Percentiles rank a stretch among this genome's conserved stretches.
phyloP scores from a whole-genome alignment of 345 rosid species.

The Camelina hispida region DNA sequence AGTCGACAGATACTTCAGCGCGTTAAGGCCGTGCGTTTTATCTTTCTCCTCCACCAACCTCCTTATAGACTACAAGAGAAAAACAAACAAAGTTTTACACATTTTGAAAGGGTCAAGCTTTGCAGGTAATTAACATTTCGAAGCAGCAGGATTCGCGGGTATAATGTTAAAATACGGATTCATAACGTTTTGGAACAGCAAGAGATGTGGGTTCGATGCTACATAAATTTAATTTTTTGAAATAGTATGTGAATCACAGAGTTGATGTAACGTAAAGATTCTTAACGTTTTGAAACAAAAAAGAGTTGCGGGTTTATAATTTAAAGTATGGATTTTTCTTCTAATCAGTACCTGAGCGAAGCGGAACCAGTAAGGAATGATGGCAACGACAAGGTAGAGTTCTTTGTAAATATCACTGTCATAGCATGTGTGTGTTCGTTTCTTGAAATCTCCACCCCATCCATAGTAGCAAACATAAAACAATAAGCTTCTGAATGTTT shows the following conservation, averaged over 20 bases:
- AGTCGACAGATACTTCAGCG: slow-evolving; percentile 63
- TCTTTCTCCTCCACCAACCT: slow-evolving; percentile 67
- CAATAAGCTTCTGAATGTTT: slow-evolving; percentile 59
- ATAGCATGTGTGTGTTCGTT: slow-evolving; percentile 56
- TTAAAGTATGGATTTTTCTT: not conserved
- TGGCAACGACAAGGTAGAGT: slow-evolving; percentile 57
- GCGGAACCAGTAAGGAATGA: slow-evolving; percentile 77
- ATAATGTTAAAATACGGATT: no score
- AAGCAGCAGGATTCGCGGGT: not conserved
- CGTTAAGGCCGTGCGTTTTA: slow-evolving; percentile 50
- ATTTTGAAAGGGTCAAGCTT: not conserved
- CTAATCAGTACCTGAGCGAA: slow-evolving; percentile 59
- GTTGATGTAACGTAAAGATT: not conserved
- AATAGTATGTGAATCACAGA: not conserved
- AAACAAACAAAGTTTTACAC: not conserved
- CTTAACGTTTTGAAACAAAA: not conserved
- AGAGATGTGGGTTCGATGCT: not conserved
- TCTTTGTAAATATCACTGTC: slow-evolving; percentile 50
- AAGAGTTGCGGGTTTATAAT: not conserved
- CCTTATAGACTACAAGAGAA: slow-evolving; percentile 56
- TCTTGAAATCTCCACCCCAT: slow-evolving; percentile 61
- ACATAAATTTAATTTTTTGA: not conserved
- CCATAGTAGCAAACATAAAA: slow-evolving; percentile 71
- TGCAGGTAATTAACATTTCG: not conserved
- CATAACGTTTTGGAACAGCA: not conserved